Percentiles rank a stretch among this genome's conserved stretches.
phyloP scores from a whole-genome alignment of 306 rosid genomes.

The Medicago arabica region DNA sequence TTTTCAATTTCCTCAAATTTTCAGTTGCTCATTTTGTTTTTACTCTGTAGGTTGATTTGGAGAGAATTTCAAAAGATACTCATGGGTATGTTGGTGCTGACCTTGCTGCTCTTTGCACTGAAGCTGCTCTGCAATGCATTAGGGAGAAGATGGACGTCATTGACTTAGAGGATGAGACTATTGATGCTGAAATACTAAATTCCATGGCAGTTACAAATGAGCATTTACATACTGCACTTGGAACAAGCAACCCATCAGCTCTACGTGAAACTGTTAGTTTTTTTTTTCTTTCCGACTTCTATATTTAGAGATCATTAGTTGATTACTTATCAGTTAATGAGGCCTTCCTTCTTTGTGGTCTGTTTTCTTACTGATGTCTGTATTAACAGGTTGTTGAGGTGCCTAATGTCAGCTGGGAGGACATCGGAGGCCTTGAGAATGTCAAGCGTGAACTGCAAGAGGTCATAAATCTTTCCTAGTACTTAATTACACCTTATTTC shows the following conservation, averaged over 20 bases:
- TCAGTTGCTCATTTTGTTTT: conserved; percentile 6
- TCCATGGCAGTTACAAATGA: conserved; percentile 71
- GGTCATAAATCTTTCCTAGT: conserved; percentile 38
- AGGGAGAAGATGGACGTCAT: conserved; percentile 78
- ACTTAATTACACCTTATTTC: conserved; percentile 12
- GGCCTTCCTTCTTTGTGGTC: not conserved
- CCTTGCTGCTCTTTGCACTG: conserved; percentile 78
- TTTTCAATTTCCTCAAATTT: conserved; percentile 10
- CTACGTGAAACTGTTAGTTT: conserved; percentile 69
- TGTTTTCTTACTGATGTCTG: conserved; percentile 27
- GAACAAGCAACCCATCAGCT: conserved; percentile 77
- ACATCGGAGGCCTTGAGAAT: conserved; percentile 70
- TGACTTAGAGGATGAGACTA: conserved; percentile 70
- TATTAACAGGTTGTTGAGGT: conserved; percentile 61
- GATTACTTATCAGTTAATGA: not conserved
- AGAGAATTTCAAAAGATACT: conserved; percentile 60
- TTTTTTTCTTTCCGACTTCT: not conserved
- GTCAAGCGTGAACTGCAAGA: conserved; percentile 69
- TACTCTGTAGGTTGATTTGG: conserved; percentile 61
- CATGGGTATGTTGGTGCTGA: conserved; percentile 82
- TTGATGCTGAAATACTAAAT: conserved; percentile 69
- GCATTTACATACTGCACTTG: conserved; percentile 77
- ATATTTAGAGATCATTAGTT: conserved; percentile 1
- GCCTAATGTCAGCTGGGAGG: conserved; percentile 65
- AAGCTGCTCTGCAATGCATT: conserved; percentile 76